These are phyloP conservation scores for Apiotrichum sp. DNA, from an alignment of 1,284 basidiomycete genomes.

Conservation along the genomic window DNA sequence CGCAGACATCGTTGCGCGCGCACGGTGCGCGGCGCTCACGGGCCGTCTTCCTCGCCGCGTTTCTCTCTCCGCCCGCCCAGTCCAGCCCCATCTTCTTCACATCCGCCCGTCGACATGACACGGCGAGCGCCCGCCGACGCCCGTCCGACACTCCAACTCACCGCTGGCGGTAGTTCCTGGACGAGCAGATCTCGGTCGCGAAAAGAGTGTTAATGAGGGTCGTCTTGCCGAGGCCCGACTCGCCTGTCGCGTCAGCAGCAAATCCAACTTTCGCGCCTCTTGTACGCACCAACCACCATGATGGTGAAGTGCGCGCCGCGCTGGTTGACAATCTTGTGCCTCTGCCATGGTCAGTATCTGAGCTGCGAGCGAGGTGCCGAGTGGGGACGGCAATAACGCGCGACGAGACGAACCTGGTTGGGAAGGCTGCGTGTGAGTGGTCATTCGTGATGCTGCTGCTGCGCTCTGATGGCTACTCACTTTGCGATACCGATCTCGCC, in stretches of 20 bases:
- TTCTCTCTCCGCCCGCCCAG: background rate
- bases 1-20: background rate
- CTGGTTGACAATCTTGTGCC: conserved; percentile 96
- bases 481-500: conserved; percentile 49
- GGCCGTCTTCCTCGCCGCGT: background rate
- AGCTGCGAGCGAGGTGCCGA: background rate
- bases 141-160: conserved; percentile 14
- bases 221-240: conserved; percentile 91
- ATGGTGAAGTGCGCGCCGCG: conserved; percentile 95
- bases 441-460: background rate
- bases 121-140: background rate
- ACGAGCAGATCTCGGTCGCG: conserved; percentile 87
- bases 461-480: conserved; percentile 27
- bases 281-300: conserved; percentile 89
- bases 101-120: too few relatives aligned
- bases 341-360: conserved; percentile 48
- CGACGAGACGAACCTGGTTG: conserved; percentile 68
- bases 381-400: background rate
- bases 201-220: conserved; percentile 99
- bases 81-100: too few relatives aligned
- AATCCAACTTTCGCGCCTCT: background rate
- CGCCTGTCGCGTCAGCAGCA: conserved; percentile 55
- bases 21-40: background rate
- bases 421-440: conserved; percentile 69
- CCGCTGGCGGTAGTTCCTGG: conserved; percentile 81